These are phyloP conservation scores for Thielaviopsis euricoi DNA, from an alignment of 2,329 filamentous ascomycete genomes.

Conservation along the genomic window DNA sequence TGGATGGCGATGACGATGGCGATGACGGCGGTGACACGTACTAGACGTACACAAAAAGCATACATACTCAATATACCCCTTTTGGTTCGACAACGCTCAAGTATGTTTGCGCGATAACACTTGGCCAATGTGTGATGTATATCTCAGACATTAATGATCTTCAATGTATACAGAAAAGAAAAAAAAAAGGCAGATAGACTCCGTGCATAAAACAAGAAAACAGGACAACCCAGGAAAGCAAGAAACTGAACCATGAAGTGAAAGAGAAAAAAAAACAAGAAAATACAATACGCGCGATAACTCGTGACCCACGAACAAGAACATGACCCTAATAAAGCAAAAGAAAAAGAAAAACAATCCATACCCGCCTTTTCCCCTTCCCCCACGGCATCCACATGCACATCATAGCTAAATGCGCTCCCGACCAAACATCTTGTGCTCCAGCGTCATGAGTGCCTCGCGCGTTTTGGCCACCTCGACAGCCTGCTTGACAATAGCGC, in stretches of 20 bases:
- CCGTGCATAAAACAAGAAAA: not conserved
- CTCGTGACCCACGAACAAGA: not conserved
- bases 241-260: slow-evolving; percentile 1
- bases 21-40: slow-evolving; percentile 16
- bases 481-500: slow-evolving; percentile 25
- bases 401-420: not conserved
- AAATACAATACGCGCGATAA: not conserved
- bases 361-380: not conserved
- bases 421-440: slow-evolving; percentile 22
- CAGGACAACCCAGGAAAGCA: not conserved
- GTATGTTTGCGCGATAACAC: not conserved
- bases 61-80: not conserved
- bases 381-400: too few species aligned
- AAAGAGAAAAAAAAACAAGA: not conserved
- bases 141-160: not conserved
- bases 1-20: slow-evolving; percentile 36
- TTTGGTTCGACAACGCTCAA: not conserved
- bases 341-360: not conserved
- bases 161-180: not conserved
- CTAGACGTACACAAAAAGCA: not conserved
- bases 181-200: not conserved
- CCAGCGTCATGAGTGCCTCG: slow-evolving; percentile 24
- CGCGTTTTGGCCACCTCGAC: slow-evolving; percentile 27
- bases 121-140: not conserved
- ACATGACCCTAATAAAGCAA: not conserved